phyloP scores from a whole-genome alignment of 352 stramenopile species.

The Phytophthora palmivora region DNA sequence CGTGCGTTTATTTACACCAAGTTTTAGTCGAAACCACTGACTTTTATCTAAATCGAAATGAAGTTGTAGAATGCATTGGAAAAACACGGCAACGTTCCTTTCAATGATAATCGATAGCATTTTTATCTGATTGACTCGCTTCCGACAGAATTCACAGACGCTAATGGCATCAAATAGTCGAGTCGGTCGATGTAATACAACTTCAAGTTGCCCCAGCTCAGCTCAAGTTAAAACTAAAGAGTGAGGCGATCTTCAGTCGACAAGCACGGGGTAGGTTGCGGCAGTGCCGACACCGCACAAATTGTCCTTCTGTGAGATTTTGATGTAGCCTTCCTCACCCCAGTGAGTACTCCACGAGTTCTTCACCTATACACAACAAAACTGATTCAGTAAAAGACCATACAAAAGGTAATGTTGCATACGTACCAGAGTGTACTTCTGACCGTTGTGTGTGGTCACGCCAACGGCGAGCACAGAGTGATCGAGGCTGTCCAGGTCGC shows the following conservation, averaged over 20 bases:
- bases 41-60: constrained; percentile 28
- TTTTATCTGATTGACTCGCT: constrained; percentile 9
- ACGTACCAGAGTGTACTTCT: constrained; percentile 92
- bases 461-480: constrained; percentile 94
- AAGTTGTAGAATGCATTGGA: constrained; percentile 20
- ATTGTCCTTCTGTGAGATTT: constrained; percentile 94
- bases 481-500: constrained; percentile 90
- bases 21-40: not conserved
- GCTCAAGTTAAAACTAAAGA: no score
- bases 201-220: constrained; percentile 8
- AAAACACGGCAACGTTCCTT: not conserved
- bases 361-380: constrained; percentile 69
- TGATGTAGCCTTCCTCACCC: constrained; percentile 94
- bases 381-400: not conserved
- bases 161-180: constrained; percentile 10
- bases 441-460: constrained; percentile 85
- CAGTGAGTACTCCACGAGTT: constrained; percentile 96
- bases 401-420: not conserved
- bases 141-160: constrained; percentile 10
- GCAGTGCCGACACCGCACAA: constrained; percentile 95
- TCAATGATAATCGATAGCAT: not conserved
- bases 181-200: not conserved
- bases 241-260: constrained; percentile 29
- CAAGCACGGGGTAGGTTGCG: constrained; percentile 84
- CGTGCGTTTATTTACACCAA: constrained; percentile 22